Evolutionary conservation across 176 grass and related monocot species (phyloP), one percentile per base, ranked within the genome.

Genomic region (Tillandsia leiboldiana): DNA sequence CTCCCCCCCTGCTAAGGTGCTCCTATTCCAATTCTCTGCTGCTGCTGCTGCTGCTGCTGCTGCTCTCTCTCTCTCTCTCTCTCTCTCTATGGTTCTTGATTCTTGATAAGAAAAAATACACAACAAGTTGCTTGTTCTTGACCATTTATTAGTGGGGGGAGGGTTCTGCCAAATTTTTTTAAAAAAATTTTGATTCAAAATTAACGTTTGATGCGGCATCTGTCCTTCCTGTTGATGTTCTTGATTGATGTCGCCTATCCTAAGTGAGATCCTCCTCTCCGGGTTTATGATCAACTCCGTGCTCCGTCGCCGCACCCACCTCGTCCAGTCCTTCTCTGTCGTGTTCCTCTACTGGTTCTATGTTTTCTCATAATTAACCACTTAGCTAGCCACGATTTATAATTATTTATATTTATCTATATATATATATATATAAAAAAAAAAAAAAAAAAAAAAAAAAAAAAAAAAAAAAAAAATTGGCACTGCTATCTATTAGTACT

Each of bases 321-420:
- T 97, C 54, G 93, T 92, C 12, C 93, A 97, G 68, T 97, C 93
- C 70, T 97, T 97, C 84, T 97, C 93, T 13, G 89, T 97, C 50
- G 86, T 97, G 57, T 97, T 97, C 77, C 93, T 97, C 70, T 92
- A 97, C 74, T 97, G 93, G 93, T 97, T 97, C 74, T 97, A 97
- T 75, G 93, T 97, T 26, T 92, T 97, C 83, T 97, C 93, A 87
- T 80, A 79, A 79, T 61, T 18, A 61, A 9, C 15, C 7, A 20
- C 7, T 23, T 23, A 14, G 3, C 10, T 18, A 20, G 14, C 22
- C 10, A 0, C 15, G 9, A 23, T 61, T 2, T 61, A 61, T 61
- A 5, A 9, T 23, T 61, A 17, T 23, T 10, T 61, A 22, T 22
- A 59, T 59, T 0, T 59, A n/a, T 59, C 8, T 59, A 13, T 17